Evolutionary conservation across 2,329 filamentous ascomycete species (phyloP), one percentile per base, ranked within the genome.

Genomic region (Aspergillus udagawae): DNA sequence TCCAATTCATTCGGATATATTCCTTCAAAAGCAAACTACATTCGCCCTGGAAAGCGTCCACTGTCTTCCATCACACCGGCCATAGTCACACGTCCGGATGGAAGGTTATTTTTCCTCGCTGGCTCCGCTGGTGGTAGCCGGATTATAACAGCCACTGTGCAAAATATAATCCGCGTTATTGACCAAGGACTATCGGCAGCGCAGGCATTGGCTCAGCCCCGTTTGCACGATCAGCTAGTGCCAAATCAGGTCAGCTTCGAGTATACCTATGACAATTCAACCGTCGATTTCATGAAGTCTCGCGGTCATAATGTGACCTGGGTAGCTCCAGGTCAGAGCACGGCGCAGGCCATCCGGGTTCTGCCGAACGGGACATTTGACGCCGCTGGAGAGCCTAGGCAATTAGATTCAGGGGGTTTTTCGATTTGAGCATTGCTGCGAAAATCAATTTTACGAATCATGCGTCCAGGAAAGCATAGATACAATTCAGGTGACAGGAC

Each of bases 1-100:
- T 82, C 80, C 57, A 96, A 96, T 71, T 85, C 87, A 27, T 97
- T 97, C 70, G 92, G 91, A 53, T 96, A 91, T 76, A 83, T 87
- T 48, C 92, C 93, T 1, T 87, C 85, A 0, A 84, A 86, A 3
- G 83, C 87, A 48, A 97, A 97, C 80, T 97, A 86, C 71, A 86
- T 97, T 71, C 83, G 86, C 4, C 86, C 91, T 0, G 82, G 85
- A 50, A 97, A 97, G 74, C 85, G 93, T 0, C 91, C 92, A 0
- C 78, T 97, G 3, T 92, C 88, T 1, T 92, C 89, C 60, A 92
- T 94, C 64, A 86, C 88, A 0, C 91, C 92, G 3, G 80, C 91
- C 55, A 92, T 95, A 52, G 84, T 87, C 61, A 90, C 92, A 65
- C 77, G 82, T 28, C 76, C 82, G 4, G 86, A 88, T 65, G 83